phyloP scores from a whole-genome alignment of 129 eudicot species.

The Lactuca saligna region DNA sequence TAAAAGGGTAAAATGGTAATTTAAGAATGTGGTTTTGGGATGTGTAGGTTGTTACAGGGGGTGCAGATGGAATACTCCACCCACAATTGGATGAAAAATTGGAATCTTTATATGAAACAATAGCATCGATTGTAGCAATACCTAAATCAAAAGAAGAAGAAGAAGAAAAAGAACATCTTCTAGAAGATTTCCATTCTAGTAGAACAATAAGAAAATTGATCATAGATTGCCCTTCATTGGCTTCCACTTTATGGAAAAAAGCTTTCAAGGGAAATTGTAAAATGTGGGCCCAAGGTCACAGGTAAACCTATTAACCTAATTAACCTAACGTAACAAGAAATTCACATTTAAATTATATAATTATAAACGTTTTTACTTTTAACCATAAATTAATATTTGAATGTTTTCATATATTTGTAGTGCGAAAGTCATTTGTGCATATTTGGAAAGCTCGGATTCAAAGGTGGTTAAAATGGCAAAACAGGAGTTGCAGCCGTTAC shows the following conservation, averaged over 20 bases:
- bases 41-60: slow-evolving; percentile 84
- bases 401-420: slow-evolving; percentile 33
- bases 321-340: not conserved
- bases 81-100: slow-evolving; percentile 66
- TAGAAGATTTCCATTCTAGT: slow-evolving; percentile 85
- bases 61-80: slow-evolving; percentile 68
- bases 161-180: slow-evolving; percentile 64
- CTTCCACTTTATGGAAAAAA: slow-evolving; percentile 64
- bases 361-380: not conserved
- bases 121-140: slow-evolving; percentile 54
- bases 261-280: slow-evolving; percentile 72
- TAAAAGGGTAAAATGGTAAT: not conserved
- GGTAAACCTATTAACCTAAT: slow-evolving; percentile 42
- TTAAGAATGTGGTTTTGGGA: not conserved
- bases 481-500: slow-evolving; percentile 72
- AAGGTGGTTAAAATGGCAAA: slow-evolving; percentile 48
- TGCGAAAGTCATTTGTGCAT: slow-evolving; percentile 70
- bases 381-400: not conserved
- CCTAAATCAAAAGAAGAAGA: slow-evolving; percentile 60
- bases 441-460: slow-evolving; percentile 61
- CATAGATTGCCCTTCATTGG: slow-evolving; percentile 77
- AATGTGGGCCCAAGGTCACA: slow-evolving; percentile 84
- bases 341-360: not conserved
- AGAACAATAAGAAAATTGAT: slow-evolving; percentile 71
- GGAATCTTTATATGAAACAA: slow-evolving; percentile 49